These are phyloP conservation scores for Athelia sp. DNA, from an alignment of 1,284 basidiomycete genomes.

Conservation along the genomic window DNA sequence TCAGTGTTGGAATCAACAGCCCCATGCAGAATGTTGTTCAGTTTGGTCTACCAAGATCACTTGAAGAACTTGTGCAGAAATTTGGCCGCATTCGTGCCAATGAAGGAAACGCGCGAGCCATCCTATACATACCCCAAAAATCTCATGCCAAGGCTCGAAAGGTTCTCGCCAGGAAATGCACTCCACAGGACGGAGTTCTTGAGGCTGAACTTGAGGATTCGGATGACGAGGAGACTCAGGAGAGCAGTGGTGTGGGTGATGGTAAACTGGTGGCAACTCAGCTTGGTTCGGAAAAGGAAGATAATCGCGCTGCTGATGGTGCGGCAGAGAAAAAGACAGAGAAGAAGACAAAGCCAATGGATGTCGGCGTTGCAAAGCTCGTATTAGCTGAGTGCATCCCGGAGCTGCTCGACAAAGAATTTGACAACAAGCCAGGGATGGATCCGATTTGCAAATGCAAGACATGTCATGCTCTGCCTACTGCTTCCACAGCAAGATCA, in stretches of 20 bases:
- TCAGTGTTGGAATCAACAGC: constrained; percentile 20
- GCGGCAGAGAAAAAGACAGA: constrained; percentile 5
- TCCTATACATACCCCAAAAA: constrained; percentile 14
- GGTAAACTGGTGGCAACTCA: too few species aligned
- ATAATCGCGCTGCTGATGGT: too few species aligned
- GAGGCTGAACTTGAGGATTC: too few species aligned
- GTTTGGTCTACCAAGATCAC: constrained; percentile 14
- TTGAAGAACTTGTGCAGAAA: constrained; percentile 21
- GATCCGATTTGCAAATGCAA: constrained; percentile 11
- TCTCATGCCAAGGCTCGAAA: constrained; percentile 8
- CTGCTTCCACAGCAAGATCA: too few species aligned
- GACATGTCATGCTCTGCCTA: too few species aligned
- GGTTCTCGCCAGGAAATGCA: constrained; percentile 2
- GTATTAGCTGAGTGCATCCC: constrained; percentile 14
- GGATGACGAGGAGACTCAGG: too few species aligned
- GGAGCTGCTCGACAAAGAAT: constrained; percentile 8
- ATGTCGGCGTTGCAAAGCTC: constrained; percentile 14
- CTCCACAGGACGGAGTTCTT: too few species aligned
- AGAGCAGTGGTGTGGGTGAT: too few species aligned
- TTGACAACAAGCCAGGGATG: constrained; percentile 12
- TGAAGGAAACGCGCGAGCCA: constrained; percentile 8
- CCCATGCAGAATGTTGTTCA: constrained; percentile 14
- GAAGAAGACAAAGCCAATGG: constrained; percentile 7
- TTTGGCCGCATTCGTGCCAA: constrained; percentile 9
- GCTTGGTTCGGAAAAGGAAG: too few species aligned